These are phyloP conservation scores for Saccharomyces hybrid DNA, from an alignment of 1,139 yeast genomes.

Conservation along the genomic window DNA sequence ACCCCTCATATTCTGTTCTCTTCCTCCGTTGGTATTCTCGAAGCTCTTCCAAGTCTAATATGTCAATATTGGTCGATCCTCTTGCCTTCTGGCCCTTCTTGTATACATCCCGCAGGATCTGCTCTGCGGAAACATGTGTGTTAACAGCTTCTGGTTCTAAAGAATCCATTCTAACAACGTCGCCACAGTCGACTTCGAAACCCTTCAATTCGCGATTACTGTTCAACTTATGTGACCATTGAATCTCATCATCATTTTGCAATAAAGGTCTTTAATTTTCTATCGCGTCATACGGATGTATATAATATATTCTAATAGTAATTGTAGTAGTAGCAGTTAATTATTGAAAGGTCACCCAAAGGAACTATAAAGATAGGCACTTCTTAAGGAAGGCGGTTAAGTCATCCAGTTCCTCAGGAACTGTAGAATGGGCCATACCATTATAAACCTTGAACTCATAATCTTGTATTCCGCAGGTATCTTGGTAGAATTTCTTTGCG, in stretches of 20 bases:
- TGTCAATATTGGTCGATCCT: slow-evolving; percentile 41
- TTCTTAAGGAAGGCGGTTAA: slow-evolving; percentile 45
- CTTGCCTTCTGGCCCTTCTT: background rate
- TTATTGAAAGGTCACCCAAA: background rate
- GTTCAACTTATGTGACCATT: background rate
- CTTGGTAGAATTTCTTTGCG: slow-evolving; percentile 42
- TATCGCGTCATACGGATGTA: background rate
- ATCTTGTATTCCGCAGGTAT: slow-evolving; percentile 33
- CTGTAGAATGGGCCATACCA: slow-evolving; percentile 61
- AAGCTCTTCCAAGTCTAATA: slow-evolving; percentile 75
- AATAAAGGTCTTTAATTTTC: background rate
- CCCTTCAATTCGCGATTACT: background rate
- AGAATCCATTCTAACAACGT: background rate
- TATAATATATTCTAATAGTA: background rate
- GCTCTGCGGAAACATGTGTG: slow-evolving; percentile 10
- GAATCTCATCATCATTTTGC: background rate
- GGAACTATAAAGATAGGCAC: slow-evolving; percentile 10
- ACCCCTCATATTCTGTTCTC: slow-evolving; percentile 78
- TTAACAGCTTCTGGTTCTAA: background rate
- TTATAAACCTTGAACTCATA: slow-evolving; percentile 51
- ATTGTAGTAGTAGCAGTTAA: background rate
- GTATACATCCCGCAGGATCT: slow-evolving; percentile 4
- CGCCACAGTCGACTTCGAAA: background rate
- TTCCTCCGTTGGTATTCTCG: slow-evolving; percentile 67
- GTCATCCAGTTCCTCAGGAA: slow-evolving; percentile 58